These are phyloP conservation scores for Fusarium compactum DNA, from an alignment of 2,329 filamentous ascomycete species.

Conservation along the genomic window DNA sequence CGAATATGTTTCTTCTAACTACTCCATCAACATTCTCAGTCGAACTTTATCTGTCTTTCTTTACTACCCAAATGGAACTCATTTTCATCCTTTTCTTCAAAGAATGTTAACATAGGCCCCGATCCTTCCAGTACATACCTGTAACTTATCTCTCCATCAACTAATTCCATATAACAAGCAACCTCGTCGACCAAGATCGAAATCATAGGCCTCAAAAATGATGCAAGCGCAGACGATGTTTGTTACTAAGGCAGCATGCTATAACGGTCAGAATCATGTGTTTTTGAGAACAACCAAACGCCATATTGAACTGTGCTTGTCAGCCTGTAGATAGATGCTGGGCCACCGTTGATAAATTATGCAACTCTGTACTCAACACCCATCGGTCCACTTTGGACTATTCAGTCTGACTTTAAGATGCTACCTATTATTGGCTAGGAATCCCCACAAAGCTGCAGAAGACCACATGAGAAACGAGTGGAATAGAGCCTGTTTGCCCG, in stretches of 20 bases:
- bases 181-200: too few species aligned
- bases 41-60: not conserved
- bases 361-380: not conserved
- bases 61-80: not conserved
- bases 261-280: not conserved
- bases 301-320: not conserved
- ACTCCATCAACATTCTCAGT: not conserved
- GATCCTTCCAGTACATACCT: not conserved
- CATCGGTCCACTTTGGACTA: constrained; percentile 18
- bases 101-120: not conserved
- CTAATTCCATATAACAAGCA: not conserved
- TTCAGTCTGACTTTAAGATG: constrained; percentile 2
- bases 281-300: not conserved
- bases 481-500: constrained; percentile 23
- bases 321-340: not conserved
- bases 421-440: constrained; percentile 38
- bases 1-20: not conserved
- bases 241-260: not conserved
- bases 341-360: not conserved
- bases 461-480: constrained; percentile 28
- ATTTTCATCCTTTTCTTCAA: not conserved
- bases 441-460: constrained; percentile 36
- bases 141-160: not conserved
- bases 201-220: not conserved
- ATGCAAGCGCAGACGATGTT: not conserved